Evolutionary conservation across 805 yeast genomes (phyloP).

Genomic region (Candida mattraensis): DNA sequence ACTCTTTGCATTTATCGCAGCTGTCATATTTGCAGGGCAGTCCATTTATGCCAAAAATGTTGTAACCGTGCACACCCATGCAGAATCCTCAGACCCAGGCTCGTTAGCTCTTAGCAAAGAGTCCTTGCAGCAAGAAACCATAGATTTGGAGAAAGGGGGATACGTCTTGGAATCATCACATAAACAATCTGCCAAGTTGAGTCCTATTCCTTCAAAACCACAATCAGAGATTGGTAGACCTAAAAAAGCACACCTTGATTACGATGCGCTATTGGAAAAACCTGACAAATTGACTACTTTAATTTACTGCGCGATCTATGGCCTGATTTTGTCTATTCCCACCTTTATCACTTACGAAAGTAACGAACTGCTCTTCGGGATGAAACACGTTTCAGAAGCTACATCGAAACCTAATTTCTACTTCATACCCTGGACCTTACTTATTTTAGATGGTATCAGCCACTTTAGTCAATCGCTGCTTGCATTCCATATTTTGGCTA

Average conservation of each 20-base stretch:
- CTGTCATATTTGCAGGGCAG: constrained; percentile 78
- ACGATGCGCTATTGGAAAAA: constrained; percentile 33
- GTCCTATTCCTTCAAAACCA: background rate
- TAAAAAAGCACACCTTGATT: constrained; percentile 3
- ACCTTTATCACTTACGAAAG: constrained; percentile 71
- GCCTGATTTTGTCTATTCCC: constrained; percentile 68
- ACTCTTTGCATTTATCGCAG: constrained; percentile 63
- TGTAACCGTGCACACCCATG: constrained; percentile 45
- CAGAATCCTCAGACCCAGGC: constrained; percentile 14
- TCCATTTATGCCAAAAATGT: constrained; percentile 85
- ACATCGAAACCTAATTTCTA: constrained; percentile 24
- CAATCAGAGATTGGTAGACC: background rate
- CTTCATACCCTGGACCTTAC: constrained; percentile 44
- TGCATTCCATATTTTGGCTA: constrained; percentile 78
- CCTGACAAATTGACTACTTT: constrained; percentile 83
- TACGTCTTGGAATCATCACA: too few relatives aligned
- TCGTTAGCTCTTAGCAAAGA: constrained; percentile 15
- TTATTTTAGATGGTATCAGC: constrained; percentile 66
- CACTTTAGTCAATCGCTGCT: constrained; percentile 80
- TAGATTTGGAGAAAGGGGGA: constrained; percentile 15
- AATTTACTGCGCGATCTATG: constrained; percentile 74
- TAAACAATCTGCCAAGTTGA: too few relatives aligned
- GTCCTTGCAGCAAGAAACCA: background rate
- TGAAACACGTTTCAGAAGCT: constrained; percentile 6
- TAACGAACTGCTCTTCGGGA: constrained; percentile 26